Conservation (phyloP, 805 yeast genomes). For the Cyberlindnera maritima region DNA sequence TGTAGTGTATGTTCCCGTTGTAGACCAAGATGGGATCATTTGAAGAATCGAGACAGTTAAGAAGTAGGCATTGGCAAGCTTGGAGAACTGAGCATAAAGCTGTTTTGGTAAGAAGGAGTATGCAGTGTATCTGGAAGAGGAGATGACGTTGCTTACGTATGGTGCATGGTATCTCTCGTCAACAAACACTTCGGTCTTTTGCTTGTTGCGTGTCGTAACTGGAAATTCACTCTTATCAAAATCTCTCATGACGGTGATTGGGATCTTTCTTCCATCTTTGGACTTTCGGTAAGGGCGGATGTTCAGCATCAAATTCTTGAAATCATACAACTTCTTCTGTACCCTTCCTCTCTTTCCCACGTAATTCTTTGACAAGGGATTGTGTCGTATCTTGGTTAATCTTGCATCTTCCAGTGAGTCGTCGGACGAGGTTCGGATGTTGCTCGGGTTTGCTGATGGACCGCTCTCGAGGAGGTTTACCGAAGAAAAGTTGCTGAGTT, state of each 20-base stretch:
- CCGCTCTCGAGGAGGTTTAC: slow-evolving; percentile 10
- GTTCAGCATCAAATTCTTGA: slow-evolving; percentile 43
- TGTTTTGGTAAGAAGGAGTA: slow-evolving; percentile 87
- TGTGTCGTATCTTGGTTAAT: slow-evolving; percentile 13
- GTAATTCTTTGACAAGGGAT: slow-evolving; percentile 13
- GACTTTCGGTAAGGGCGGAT: slow-evolving; percentile 49
- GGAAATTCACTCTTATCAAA: slow-evolving; percentile 31
- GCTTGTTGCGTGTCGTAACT: slow-evolving; percentile 22
- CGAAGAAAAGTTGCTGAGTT: slow-evolving; percentile 9
- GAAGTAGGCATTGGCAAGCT: slow-evolving; percentile 88
- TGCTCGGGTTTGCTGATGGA: neutral
- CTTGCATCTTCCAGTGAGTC: slow-evolving; percentile 25
- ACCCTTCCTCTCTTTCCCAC: slow-evolving; percentile 26
- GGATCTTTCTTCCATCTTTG: slow-evolving; percentile 72
- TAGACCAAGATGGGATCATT: slow-evolving; percentile 95
- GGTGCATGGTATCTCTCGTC: slow-evolving; percentile 71
- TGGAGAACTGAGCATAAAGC: slow-evolving; percentile 85
- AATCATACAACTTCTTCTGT: slow-evolving; percentile 14
- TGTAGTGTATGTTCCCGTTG: slow-evolving; percentile 94
- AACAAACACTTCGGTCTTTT: slow-evolving; percentile 37
- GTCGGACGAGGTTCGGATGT: slow-evolving; percentile 7
- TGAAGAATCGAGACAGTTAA: slow-evolving; percentile 88
- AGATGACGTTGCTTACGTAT: slow-evolving; percentile 65
- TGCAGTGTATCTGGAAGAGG: slow-evolving; percentile 82
- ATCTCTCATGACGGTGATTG: slow-evolving; percentile 48